A percentile compares a stretch with the other conserved stretches of the same genome.
Evolutionary conservation across 495 filamentous ascomycete species (phyloP).

Genomic region (Umbilicaria muhlenbergii): DNA sequence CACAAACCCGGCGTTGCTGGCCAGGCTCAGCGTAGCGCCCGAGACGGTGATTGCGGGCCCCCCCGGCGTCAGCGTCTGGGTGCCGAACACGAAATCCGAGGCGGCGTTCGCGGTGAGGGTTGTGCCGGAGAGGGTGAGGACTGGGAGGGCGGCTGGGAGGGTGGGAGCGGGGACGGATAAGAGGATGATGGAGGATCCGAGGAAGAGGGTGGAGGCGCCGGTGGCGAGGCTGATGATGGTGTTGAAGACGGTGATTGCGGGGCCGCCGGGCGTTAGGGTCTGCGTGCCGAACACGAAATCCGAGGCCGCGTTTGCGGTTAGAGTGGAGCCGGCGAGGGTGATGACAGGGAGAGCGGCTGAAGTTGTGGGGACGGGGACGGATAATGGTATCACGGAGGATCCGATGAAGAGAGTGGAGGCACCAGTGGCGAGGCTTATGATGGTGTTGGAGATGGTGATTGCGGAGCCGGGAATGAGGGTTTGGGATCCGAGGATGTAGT

Average conservation of each 20-base stretch:
- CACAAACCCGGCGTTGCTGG: too few species aligned
- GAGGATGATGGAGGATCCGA: background rate
- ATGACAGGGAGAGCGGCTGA: too few species aligned
- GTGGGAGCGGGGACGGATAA: background rate
- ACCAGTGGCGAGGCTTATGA: constrained; percentile 19
- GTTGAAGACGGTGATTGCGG: constrained; percentile 4
- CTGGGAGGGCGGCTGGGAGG: background rate
- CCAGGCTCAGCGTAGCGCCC: constrained; percentile 20
- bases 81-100: background rate
- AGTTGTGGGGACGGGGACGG: too few species aligned
- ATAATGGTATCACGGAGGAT: too few species aligned
- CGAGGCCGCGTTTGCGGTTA: background rate
- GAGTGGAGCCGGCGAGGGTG: background rate
- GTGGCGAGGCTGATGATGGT: background rate
- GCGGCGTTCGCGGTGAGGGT: constrained; percentile 1
- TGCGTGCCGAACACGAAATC: constrained; percentile 1
- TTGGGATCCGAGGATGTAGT: constrained; percentile 5
- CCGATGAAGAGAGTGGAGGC: too few species aligned
- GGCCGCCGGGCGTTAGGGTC: constrained; percentile 4
- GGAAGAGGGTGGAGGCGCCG: background rate
- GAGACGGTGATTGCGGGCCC: constrained; percentile 1
- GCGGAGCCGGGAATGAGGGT: constrained; percentile 7
- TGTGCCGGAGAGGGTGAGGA: background rate
- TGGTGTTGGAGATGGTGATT: background rate
- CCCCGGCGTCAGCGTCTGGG: background rate